A percentile compares a stretch with the other conserved stretches of the same genome.
Evolutionary conservation across 2,329 filamentous ascomycete genomes (phyloP).

Genomic region (Chalaropsis thielavioides): DNA sequence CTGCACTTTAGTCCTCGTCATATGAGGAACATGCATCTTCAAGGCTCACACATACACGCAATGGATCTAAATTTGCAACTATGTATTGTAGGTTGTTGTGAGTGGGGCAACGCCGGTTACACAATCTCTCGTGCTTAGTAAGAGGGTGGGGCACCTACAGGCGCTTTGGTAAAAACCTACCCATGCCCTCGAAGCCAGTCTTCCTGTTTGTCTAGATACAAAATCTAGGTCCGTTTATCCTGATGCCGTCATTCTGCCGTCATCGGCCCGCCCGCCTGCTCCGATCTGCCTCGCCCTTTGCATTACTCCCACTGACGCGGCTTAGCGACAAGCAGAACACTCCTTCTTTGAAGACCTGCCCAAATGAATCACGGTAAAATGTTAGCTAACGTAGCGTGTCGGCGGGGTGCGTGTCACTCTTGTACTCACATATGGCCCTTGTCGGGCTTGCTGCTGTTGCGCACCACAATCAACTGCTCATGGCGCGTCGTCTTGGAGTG

Average conservation of each 20-base stretch:
- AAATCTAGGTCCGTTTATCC: too few species aligned
- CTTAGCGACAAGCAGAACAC: slow-evolving; percentile 24
- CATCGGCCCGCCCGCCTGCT: neutral
- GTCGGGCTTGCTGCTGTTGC: slow-evolving; percentile 6
- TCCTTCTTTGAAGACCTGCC: slow-evolving; percentile 15
- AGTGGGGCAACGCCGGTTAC: neutral
- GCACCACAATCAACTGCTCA: slow-evolving; percentile 15
- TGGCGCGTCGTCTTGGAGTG: slow-evolving; percentile 11
- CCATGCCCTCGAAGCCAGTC: neutral
- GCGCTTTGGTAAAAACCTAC: neutral
- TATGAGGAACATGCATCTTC: too few species aligned
- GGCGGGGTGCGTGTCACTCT: slow-evolving; percentile 11
- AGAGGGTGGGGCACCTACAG: neutral
- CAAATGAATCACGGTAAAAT: slow-evolving; percentile 4
- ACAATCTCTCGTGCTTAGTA: neutral
- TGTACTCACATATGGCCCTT: slow-evolving; percentile 15
- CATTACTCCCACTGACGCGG: neutral
- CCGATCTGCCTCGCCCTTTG: neutral
- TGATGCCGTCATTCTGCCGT: too few species aligned
- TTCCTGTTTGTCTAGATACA: neutral
- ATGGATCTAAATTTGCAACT: neutral
- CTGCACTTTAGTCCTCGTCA: too few species aligned
- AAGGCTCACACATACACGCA: neutral
- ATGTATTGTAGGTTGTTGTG: neutral
- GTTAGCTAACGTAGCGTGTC: slow-evolving; percentile 2